Conservation (phyloP, 306 rosid genomes). For the Castanopsis chinensis region DNA sequence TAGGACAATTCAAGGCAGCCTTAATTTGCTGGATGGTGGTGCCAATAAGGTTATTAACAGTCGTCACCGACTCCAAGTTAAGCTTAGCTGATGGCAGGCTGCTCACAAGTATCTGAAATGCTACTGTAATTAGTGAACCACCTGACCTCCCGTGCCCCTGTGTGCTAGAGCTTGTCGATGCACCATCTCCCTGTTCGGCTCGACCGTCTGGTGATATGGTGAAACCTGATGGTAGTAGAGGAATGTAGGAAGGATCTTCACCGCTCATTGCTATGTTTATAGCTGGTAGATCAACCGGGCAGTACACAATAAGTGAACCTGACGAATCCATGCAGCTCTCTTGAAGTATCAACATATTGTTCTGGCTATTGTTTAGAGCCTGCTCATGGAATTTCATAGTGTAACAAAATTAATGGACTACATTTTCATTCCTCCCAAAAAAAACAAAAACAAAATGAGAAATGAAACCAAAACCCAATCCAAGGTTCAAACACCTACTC, state of each 20-base stretch:
- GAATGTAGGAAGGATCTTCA: constrained; percentile 81
- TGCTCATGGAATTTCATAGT: neutral
- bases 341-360: constrained; percentile 93
- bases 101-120: constrained; percentile 84
- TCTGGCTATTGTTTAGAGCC: constrained; percentile 85
- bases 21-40: constrained; percentile 85
- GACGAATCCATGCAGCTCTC: constrained; percentile 89
- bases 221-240: constrained; percentile 87
- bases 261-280: constrained; percentile 94
- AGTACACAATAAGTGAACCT: constrained; percentile 82
- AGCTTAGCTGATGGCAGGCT: constrained; percentile 79
- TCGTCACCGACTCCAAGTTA: constrained; percentile 81
- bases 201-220: constrained; percentile 68
- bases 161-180: constrained; percentile 54
- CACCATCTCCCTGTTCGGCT: constrained; percentile 41
- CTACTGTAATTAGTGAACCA: constrained; percentile 74
- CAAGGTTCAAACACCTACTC: constrained; percentile 45
- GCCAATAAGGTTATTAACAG: constrained; percentile 80
- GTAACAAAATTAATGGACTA: neutral
- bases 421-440: no score
- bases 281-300: constrained; percentile 80
- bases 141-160: constrained; percentile 28
- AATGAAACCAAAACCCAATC: neutral
- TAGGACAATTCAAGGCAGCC: constrained; percentile 79
- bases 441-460: no score